Evolutionary conservation across 257 asterid species (phyloP).

Genomic region (Lavandula angustifolia): DNA sequence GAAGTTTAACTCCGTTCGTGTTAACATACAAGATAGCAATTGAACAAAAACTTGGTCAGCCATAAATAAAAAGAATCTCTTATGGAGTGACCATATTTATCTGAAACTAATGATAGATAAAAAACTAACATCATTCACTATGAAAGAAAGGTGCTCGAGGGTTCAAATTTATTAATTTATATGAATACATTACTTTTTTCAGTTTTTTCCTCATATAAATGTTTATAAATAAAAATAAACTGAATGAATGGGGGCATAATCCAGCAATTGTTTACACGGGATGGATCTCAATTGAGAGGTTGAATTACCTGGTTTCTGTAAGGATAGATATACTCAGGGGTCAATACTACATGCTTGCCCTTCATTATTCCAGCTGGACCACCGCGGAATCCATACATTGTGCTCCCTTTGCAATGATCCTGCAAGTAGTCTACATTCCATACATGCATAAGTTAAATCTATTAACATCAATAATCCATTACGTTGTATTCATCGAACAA

Average conservation of each 20-base stretch:
- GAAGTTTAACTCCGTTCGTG: background rate
- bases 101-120: background rate
- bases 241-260: conserved; percentile 3
- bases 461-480: background rate
- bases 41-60: background rate
- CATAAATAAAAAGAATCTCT: conserved; percentile 5
- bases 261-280: background rate
- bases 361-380: conserved; percentile 99
- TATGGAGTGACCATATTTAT: conserved; percentile 4
- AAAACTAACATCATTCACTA: conserved; percentile 6
- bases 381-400: conserved; percentile 89
- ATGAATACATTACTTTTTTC: background rate
- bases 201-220: background rate
- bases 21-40: conserved; percentile 13
- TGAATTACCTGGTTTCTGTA: conserved; percentile 82
- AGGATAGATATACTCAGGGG: conserved; percentile 84
- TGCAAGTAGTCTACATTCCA: conserved; percentile 81
- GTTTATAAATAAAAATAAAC: background rate
- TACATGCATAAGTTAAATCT: background rate
- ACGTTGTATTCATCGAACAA: background rate
- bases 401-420: conserved; percentile 85
- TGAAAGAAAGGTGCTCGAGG: background rate
- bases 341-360: conserved; percentile 72
- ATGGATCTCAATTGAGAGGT: background rate
- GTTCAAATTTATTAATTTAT: background rate